phyloP scores from a whole-genome alignment of 371 early-diverging fungal genomes.

The Mortierella sp. region DNA sequence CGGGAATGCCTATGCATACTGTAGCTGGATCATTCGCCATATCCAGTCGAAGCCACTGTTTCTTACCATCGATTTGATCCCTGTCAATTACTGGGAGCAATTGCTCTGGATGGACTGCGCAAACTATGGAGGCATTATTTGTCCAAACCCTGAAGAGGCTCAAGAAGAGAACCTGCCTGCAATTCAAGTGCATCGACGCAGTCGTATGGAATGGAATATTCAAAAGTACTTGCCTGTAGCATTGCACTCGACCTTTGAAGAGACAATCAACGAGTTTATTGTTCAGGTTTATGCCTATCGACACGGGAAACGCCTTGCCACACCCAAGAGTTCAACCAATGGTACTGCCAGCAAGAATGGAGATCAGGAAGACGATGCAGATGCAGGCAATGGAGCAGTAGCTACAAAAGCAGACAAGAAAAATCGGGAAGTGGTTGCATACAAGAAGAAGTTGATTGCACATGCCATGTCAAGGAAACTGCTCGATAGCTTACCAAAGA shows the following conservation, averaged over 20 bases:
- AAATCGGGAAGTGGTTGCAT: slow-evolving; percentile 37
- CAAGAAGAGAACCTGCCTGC: slow-evolving; percentile 51
- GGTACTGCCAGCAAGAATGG: slow-evolving; percentile 15
- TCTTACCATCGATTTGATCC: slow-evolving; percentile 74
- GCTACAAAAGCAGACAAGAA: slow-evolving; percentile 44
- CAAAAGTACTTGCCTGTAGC: slow-evolving; percentile 85
- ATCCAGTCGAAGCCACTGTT: slow-evolving; percentile 81
- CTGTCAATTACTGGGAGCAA: slow-evolving; percentile 81
- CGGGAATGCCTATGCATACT: slow-evolving; percentile 79
- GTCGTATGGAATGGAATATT: slow-evolving; percentile 91
- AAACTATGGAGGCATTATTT: slow-evolving; percentile 87
- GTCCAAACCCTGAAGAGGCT: slow-evolving; percentile 32
- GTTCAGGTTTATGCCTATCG: slow-evolving; percentile 62
- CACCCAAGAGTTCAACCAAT: slow-evolving; percentile 7
- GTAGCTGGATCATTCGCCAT: slow-evolving; percentile 77
- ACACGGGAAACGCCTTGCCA: slow-evolving; percentile 37
- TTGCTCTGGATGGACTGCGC: slow-evolving; percentile 93
- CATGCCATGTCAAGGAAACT: slow-evolving; percentile 64
- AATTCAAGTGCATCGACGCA: slow-evolving; percentile 33
- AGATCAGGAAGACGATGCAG: slow-evolving; percentile 9
- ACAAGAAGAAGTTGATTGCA: slow-evolving; percentile 61
- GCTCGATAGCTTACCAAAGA: slow-evolving; percentile 60
- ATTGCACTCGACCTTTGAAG: slow-evolving; percentile 76
- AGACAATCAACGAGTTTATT: slow-evolving; percentile 67
- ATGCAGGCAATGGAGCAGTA: slow-evolving; percentile 8